Percentiles rank a stretch among this genome's conserved stretches.
Evolutionary conservation across 2,329 filamentous ascomycete genomes (phyloP).

Genomic region (Fusarium ambrosium): DNA sequence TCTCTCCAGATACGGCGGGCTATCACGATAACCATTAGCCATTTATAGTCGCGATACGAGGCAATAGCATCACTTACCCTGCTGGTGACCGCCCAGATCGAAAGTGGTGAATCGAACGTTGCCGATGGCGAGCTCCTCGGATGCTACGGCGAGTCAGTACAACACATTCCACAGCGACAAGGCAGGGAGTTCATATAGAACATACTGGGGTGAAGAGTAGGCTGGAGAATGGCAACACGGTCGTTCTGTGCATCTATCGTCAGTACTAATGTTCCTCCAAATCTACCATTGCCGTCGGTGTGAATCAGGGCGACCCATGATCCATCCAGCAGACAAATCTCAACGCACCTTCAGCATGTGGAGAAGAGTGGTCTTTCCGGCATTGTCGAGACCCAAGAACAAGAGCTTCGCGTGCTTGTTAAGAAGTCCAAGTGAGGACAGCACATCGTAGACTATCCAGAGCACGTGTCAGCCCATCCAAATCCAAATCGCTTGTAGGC

Average conservation of each 20-base stretch:
- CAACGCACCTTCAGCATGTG: conserved; percentile 91
- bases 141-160: conserved; percentile 66
- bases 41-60: not conserved
- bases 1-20: conserved; percentile 96
- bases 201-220: conserved; percentile 91
- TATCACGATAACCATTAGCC: conserved; percentile 53
- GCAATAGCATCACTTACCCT: conserved; percentile 68
- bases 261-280: conserved; percentile 36
- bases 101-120: conserved; percentile 96
- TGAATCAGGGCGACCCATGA: conserved; percentile 6
- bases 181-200: conserved; percentile 36
- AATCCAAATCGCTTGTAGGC: conserved; percentile 22
- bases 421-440: conserved; percentile 86
- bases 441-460: conserved; percentile 82
- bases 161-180: not conserved
- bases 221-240: conserved; percentile 90
- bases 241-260: conserved; percentile 75
- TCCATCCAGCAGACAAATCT: conserved; percentile 3
- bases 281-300: conserved; percentile 6
- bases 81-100: conserved; percentile 92
- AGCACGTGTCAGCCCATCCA: conserved; percentile 52
- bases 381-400: conserved; percentile 94
- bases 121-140: conserved; percentile 92
- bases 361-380: conserved; percentile 92
- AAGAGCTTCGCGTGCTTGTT: conserved; percentile 98